These are phyloP conservation scores for Raphanus raphanistrum DNA, from an alignment of 345 rosid genomes.

Conservation along the genomic window DNA sequence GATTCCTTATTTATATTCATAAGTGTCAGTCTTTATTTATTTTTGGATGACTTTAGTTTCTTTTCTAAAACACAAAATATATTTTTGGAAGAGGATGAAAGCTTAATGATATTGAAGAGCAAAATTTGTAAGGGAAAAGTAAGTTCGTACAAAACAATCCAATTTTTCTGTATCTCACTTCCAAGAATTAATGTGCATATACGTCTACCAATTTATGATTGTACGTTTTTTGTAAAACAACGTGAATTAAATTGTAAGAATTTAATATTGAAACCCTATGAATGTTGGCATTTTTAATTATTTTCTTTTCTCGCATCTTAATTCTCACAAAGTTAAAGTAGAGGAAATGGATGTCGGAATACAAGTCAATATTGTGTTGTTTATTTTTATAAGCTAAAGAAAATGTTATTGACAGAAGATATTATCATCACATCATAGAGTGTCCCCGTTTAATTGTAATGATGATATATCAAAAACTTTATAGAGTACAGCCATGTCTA, in stretches of 20 bases:
- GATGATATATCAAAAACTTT: constrained; percentile 32
- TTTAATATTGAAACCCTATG: background rate
- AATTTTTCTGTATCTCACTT: background rate
- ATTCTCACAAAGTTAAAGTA: background rate
- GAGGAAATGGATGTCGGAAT: background rate
- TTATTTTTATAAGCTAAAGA: background rate
- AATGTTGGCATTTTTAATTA: background rate
- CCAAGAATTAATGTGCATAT: background rate
- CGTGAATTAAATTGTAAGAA: background rate
- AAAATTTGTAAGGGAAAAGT: background rate
- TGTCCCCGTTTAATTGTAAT: constrained; percentile 33
- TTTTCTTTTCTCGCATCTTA: background rate
- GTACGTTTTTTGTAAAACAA: background rate
- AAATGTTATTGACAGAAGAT: constrained; percentile 23
- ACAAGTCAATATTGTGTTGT: background rate
- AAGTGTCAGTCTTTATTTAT: background rate
- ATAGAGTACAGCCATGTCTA: constrained; percentile 41
- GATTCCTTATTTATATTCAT: constrained; percentile 16
- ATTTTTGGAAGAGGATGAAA: background rate
- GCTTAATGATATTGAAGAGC: background rate
- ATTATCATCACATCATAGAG: constrained; percentile 37
- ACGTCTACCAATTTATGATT: background rate
- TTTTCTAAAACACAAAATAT: background rate
- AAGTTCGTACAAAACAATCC: background rate
- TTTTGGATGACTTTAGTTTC: background rate